Base-by-base conservation (phyloP, 1,139 yeast genomes). In the Debaryomyces udenii region DNA sequence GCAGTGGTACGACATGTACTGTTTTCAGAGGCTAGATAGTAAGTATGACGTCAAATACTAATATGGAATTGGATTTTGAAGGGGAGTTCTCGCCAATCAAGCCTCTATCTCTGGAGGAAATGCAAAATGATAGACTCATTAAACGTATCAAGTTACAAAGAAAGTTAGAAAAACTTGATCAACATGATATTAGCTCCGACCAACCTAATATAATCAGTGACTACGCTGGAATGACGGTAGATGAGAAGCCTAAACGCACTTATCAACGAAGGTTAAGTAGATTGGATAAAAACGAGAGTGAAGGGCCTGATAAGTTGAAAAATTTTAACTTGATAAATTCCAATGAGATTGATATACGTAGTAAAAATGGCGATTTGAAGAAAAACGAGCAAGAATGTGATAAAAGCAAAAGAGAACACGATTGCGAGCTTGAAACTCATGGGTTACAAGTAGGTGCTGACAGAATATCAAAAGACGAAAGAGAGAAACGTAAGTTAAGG, bases 61-160 rank as follows among this genome's bases (percentile, higher is more conserved):
- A 23, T 17, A 33, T 41, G 14, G 51, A 50, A 13, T 49, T 50
- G 10, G 70, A 63, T 35, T 63, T 64, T 37, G 60, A 57, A 13
- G 64, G 59, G 3, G 71, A 66, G 43, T 66, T 66, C 39, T 52
- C 46, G 18, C 57, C 68, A 7, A 53, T 66, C 10, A 62, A 56
- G 38, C 43, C 48, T 23, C 45, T 63, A 39, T 50, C 64, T 10
- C 42, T 31, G 14, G 53, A 54, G 7, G 64, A 59, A 34, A 41
- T 52, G 9, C 44, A 47, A 31, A 44, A 51, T 15, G 66, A 60
- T 33, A 38, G 41, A 10, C 42, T 59, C 35, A 41, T 55, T 10
- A 54, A 50, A 43, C 43, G 52, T 31, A 39, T 57, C 23, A 50
- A 44, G 31, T 17, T 41, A 5, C 49, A 47, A 37, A 38, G 39